phyloP scores from a whole-genome alignment of 2,329 filamentous ascomycete species.

The Fusarium veterinarium region DNA sequence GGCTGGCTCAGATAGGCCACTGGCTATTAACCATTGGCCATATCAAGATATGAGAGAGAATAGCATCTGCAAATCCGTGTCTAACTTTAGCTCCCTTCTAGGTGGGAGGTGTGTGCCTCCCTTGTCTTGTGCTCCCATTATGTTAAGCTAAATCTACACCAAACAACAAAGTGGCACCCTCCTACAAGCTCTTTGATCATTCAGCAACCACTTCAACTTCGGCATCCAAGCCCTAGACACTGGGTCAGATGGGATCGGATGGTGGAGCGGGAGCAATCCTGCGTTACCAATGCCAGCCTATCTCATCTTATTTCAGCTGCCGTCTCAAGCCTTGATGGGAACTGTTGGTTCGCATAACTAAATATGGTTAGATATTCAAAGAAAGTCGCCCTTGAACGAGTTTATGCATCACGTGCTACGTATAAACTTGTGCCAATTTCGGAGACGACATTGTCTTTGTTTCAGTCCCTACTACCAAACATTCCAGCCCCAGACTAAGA shows the following conservation, averaged over 20 bases:
- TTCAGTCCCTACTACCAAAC: constrained; percentile 46
- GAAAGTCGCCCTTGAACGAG: neutral
- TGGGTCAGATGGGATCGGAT: neutral
- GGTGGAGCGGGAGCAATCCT: constrained; percentile 4
- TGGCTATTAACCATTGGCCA: neutral
- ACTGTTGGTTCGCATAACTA: constrained; percentile 16
- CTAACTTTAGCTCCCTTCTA: constrained; percentile 3
- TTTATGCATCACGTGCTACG: constrained; percentile 44
- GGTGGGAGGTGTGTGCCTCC: constrained; percentile 15
- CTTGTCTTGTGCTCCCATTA: constrained; percentile 31
- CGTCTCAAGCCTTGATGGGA: constrained; percentile 13
- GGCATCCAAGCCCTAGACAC: constrained; percentile 7
- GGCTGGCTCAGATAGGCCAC: constrained; percentile 39
- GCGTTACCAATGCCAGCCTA: constrained; percentile 17
- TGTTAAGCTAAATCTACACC: constrained; percentile 19
- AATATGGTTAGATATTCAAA: constrained; percentile 4
- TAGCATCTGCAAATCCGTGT: constrained; percentile 27
- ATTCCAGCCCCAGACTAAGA: constrained; percentile 48
- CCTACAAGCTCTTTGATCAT: constrained; percentile 35
- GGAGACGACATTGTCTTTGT: constrained; percentile 51
- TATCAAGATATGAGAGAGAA: constrained; percentile 29
- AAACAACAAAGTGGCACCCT: constrained; percentile 34
- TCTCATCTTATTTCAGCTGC: constrained; percentile 30
- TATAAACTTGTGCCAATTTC: constrained; percentile 38
- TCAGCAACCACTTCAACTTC: constrained; percentile 8